phyloP scores from a whole-genome alignment of 805 yeast genomes.

The Candida krabiensis region DNA sequence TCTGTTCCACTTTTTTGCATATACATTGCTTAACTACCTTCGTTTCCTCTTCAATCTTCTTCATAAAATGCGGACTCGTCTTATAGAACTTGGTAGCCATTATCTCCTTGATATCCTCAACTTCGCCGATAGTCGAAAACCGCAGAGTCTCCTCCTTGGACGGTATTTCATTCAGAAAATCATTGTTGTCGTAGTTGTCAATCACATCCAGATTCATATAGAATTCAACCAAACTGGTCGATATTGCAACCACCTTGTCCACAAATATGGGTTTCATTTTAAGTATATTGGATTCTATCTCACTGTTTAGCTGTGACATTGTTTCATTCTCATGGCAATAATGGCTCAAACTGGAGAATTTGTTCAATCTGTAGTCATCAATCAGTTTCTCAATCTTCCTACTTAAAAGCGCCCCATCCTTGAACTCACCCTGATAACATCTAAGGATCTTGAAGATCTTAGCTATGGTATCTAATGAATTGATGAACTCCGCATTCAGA shows the following conservation, averaged over 20 bases:
- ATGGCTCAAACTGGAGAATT: conserved; percentile 15
- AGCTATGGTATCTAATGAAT: conserved; percentile 27
- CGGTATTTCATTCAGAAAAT: conserved; percentile 26
- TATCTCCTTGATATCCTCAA: conserved; percentile 26
- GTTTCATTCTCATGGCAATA: conserved; percentile 25
- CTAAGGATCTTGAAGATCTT: conserved; percentile 21
- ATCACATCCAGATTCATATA: conserved; percentile 23
- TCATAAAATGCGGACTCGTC: conserved; percentile 24
- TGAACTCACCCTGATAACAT: conserved; percentile 12
- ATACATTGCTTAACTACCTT: conserved; percentile 25
- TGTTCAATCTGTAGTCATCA: conserved; percentile 19
- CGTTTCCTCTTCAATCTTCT: conserved; percentile 30
- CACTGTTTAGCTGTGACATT: conserved; percentile 21
- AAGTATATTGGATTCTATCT: conserved; percentile 23
- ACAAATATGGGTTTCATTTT: conserved; percentile 27
- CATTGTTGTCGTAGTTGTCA: conserved; percentile 18
- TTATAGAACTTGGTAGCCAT: conserved; percentile 29
- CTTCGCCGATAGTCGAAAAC: conserved; percentile 17
- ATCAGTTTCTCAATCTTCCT: conserved; percentile 20
- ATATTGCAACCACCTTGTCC: conserved; percentile 23
- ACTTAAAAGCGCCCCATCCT: conserved; percentile 18
- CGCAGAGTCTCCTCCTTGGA: conserved; percentile 21
- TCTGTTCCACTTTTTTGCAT: conserved; percentile 18
- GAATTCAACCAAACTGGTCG: conserved; percentile 23
- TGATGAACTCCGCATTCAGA: conserved; percentile 22